Evolutionary conservation across 805 yeast species (phyloP).

Genomic region (Yamadazyma takamatsuzukensis): DNA sequence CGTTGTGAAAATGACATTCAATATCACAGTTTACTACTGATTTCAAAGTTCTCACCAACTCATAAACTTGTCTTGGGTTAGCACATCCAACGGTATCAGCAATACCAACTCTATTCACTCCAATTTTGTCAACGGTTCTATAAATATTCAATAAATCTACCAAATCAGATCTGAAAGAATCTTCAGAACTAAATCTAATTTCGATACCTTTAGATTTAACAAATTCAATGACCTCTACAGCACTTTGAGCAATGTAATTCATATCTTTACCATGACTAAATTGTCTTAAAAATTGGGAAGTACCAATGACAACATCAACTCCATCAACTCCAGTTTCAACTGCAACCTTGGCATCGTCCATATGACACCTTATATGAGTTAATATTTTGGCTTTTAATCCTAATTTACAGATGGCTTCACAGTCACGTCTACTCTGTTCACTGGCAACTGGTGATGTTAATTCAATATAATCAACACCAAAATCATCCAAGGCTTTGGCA

Average conservation of each 20-base stretch:
- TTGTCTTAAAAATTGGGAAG: slow-evolving; percentile 54
- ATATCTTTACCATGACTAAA: slow-evolving; percentile 60
- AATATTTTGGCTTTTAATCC: slow-evolving; percentile 56
- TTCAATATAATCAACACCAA: slow-evolving; percentile 60
- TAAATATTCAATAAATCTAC: slow-evolving; percentile 57
- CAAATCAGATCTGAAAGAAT: slow-evolving; percentile 57
- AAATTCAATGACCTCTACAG: slow-evolving; percentile 56
- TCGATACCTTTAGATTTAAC: slow-evolving; percentile 60
- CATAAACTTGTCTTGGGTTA: slow-evolving; percentile 60
- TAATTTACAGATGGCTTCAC: slow-evolving; percentile 57
- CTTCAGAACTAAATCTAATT: slow-evolving; percentile 57
- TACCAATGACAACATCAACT: slow-evolving; percentile 59
- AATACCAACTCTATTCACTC: slow-evolving; percentile 60
- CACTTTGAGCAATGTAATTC: slow-evolving; percentile 55
- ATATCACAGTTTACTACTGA: slow-evolving; percentile 57
- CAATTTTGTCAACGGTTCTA: slow-evolving; percentile 59
- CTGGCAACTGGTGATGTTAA: slow-evolving; percentile 59
- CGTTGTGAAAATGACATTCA: slow-evolving; percentile 61
- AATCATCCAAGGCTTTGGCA: slow-evolving; percentile 58
- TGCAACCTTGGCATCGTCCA: slow-evolving; percentile 59
- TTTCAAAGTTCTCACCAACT: slow-evolving; percentile 54
- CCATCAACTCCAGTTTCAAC: slow-evolving; percentile 64
- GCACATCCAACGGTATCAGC: slow-evolving; percentile 66
- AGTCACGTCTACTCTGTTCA: slow-evolving; percentile 54
- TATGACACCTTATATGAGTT: slow-evolving; percentile 59